phyloP scores from a whole-genome alignment of 2,329 filamentous ascomycete species.

The Colletotrichum sp. region DNA sequence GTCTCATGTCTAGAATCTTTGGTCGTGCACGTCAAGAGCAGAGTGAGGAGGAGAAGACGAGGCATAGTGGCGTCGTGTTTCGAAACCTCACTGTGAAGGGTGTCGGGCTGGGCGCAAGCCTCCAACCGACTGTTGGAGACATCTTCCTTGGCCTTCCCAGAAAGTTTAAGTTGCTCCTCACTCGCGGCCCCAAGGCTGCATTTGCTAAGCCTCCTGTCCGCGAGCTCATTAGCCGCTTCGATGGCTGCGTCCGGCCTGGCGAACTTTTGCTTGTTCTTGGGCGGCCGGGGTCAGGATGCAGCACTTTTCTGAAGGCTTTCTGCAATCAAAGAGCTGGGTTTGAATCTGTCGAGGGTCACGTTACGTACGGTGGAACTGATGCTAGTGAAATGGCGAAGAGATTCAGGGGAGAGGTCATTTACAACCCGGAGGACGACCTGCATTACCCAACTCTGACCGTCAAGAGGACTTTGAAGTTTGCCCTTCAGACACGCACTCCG shows the following conservation, averaged over 20 bases:
- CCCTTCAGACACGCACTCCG: constrained; percentile 64
- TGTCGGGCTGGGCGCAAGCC: constrained; percentile 66
- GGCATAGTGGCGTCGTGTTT: constrained; percentile 74
- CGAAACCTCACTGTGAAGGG: constrained; percentile 74
- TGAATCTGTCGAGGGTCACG: constrained; percentile 67
- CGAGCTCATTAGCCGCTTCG: constrained; percentile 54
- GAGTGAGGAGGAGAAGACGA: constrained; percentile 73
- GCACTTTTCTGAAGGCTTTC: constrained; percentile 65
- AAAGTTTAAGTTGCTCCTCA: constrained; percentile 27
- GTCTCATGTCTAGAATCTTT: constrained; percentile 74
- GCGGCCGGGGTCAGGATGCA: constrained; percentile 62
- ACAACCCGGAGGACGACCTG: constrained; percentile 71
- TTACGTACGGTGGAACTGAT: constrained; percentile 62
- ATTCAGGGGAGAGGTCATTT: constrained; percentile 69
- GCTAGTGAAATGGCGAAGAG: constrained; percentile 52
- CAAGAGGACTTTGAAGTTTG: constrained; percentile 70
- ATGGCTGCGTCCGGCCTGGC: constrained; percentile 58
- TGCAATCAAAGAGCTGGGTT: constrained; percentile 73
- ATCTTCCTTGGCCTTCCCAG: constrained; percentile 36
- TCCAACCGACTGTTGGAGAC: constrained; percentile 48
- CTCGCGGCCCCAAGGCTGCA: constrained; percentile 32
- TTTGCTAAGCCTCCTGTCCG: constrained; percentile 39
- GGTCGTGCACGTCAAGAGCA: constrained; percentile 66
- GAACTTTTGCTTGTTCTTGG: constrained; percentile 65
- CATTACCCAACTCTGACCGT: constrained; percentile 75